Percentiles rank a stretch among this genome's conserved stretches.
phyloP scores from a whole-genome alignment of 192 early-diverging fungal genomes.

The Gorgonomyces haynaldii region DNA sequence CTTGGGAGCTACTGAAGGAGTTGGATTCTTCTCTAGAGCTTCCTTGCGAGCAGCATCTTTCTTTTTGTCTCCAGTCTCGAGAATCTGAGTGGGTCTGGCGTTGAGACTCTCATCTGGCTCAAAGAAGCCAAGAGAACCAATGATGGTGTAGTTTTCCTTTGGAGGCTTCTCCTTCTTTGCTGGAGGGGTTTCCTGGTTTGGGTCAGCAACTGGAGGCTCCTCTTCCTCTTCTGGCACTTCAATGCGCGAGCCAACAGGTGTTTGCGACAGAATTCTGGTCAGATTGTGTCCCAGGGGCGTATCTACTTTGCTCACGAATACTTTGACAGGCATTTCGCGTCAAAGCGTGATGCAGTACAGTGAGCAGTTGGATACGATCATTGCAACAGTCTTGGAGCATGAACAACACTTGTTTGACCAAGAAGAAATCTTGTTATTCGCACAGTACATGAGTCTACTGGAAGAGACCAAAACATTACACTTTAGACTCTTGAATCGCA shows the following conservation, averaged over 20 bases:
- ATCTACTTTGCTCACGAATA: constrained; percentile 44
- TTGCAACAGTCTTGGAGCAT: too few species aligned
- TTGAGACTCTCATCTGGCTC: constrained; percentile 4
- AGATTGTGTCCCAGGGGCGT: constrained; percentile 42
- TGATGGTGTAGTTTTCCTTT: constrained; percentile 32
- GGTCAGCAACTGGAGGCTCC: constrained; percentile 4
- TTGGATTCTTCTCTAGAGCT: constrained; percentile 45
- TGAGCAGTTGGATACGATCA: too few species aligned
- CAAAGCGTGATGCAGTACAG: too few species aligned
- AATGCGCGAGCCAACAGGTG: constrained; percentile 30
- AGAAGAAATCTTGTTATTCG: too few species aligned
- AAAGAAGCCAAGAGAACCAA: constrained; percentile 14
- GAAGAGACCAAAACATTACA: too few species aligned
- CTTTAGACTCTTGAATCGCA: too few species aligned
- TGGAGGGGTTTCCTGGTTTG: constrained; percentile 1
- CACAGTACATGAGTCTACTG: too few species aligned
- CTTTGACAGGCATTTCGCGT: too few species aligned
- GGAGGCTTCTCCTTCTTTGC: constrained; percentile 12
- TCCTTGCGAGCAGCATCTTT: constrained; percentile 32
- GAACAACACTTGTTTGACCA: too few species aligned
- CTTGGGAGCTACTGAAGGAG: constrained; percentile 20
- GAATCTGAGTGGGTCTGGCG: constrained; percentile 26
- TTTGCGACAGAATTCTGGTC: constrained; percentile 29
- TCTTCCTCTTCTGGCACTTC: constrained; percentile 32
- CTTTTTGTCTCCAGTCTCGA: constrained; percentile 46